Conservation (phyloP, 176 grass and related monocot species). For the Oryza officinalis region DNA sequence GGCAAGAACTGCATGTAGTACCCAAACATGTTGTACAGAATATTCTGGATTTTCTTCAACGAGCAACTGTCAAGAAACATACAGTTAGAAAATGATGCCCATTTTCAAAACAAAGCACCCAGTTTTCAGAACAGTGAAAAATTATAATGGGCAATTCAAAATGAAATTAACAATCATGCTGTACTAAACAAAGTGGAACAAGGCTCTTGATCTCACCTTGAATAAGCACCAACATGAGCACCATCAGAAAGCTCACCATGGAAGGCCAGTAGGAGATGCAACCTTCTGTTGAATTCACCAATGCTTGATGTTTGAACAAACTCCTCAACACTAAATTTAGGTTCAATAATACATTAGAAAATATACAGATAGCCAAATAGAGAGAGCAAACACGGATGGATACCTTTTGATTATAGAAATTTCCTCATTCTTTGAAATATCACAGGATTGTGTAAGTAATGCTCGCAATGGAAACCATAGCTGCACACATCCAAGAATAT, state of each 20-base stretch:
- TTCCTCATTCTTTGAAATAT: slow-evolving; percentile 45
- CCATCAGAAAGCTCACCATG: slow-evolving; percentile 71
- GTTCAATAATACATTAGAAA: slow-evolving; percentile 36
- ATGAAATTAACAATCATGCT: slow-evolving; percentile 9
- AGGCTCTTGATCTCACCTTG: slow-evolving; percentile 51
- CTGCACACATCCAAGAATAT: slow-evolving; percentile 44
- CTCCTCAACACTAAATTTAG: slow-evolving; percentile 79
- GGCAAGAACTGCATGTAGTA: slow-evolving; percentile 87
- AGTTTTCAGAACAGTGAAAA: slow-evolving; percentile 6
- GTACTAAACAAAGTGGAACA: slow-evolving; percentile 1
- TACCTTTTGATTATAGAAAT: slow-evolving; percentile 69
- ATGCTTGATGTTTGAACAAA: slow-evolving; percentile 85
- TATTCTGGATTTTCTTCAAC: slow-evolving; percentile 54
- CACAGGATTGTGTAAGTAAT: slow-evolving; percentile 51
- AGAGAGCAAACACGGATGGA: slow-evolving; percentile 14
- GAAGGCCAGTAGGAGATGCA: slow-evolving; percentile 81
- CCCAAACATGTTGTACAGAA: slow-evolving; percentile 94
- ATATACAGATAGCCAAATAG: slow-evolving; percentile 12
- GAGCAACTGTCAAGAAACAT: slow-evolving; percentile 42
- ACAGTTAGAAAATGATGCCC: slow-evolving; percentile 17
- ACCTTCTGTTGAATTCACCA: slow-evolving; percentile 90
- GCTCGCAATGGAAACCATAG: slow-evolving; percentile 89
- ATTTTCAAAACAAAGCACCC: background rate
- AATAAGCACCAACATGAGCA: slow-evolving; percentile 52
- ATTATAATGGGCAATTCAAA: background rate